Conservation (phyloP, 2,329 filamentous ascomycete genomes). For the Aspergillus ustus region DNA sequence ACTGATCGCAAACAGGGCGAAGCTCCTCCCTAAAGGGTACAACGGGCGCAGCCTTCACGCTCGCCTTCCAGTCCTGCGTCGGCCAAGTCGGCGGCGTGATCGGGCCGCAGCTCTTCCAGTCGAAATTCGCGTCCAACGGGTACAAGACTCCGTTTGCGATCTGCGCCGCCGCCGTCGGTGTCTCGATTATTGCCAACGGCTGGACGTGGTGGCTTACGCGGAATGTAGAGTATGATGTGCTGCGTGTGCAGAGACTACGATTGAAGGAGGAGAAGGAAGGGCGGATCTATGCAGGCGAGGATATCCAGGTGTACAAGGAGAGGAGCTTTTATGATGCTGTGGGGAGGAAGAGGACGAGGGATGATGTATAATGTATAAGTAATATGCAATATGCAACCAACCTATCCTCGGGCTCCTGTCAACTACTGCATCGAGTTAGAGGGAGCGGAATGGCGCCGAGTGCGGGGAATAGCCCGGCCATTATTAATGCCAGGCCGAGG, state of each 20-base stretch:
- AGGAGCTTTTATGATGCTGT: conserved; percentile 11
- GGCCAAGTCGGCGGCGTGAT: conserved; percentile 20
- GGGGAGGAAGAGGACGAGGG: not conserved
- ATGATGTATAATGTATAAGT: not conserved
- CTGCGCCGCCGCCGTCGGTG: conserved; percentile 12
- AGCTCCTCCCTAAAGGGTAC: conserved; percentile 17
- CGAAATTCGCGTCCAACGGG: conserved; percentile 15
- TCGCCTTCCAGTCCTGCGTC: conserved; percentile 21
- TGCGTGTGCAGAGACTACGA: conserved; percentile 4
- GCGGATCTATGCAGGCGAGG: conserved; percentile 16
- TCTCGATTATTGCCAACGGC: conserved; percentile 13
- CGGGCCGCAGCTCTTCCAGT: conserved; percentile 17
- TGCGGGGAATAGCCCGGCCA: not conserved
- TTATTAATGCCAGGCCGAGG: not conserved
- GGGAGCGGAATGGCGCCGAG: not conserved
- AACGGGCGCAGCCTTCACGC: conserved; percentile 17
- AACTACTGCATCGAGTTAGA: too few species aligned
- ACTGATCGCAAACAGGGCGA: not conserved
- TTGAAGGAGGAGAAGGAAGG: conserved; percentile 15
- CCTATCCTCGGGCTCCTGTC: too few species aligned
- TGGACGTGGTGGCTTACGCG: conserved; percentile 21
- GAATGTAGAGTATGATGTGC: conserved; percentile 13
- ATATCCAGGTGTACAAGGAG: conserved; percentile 16
- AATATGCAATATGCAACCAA: too few species aligned
- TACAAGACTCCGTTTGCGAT: conserved; percentile 22